Base-by-base conservation (phyloP, 208 protist genomes). In the Dictyostelium gargantuum region DNA sequence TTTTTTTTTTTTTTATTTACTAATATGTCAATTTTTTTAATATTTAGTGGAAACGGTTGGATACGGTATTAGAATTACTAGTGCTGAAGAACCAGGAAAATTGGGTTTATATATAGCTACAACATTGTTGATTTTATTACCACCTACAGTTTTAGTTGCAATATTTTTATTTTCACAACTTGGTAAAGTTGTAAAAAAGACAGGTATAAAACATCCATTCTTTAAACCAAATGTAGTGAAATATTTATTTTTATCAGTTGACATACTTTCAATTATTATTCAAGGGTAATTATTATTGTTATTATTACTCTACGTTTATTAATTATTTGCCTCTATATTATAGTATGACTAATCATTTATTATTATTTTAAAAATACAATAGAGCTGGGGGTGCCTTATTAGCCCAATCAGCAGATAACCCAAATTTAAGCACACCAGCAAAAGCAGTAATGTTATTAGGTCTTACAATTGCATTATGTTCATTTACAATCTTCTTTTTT, bases 101-200 rank as follows among this genome's bases (percentile, higher is more conserved):
- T 17, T 81, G 21, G 76, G 76, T 23, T 21, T 38, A 26, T 85
- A 74, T 44, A 74, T 85, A 32, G 38, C 42, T 26, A 74, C 80
- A 32, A 85, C 80, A 15, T 19, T 85, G 23, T 73, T 85, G 11
- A 85, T 85, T 56, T 54, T 85, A 46, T 74, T 85, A 58, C 80
- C 80, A 44, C 80, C 80, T 6, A 85, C 80, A 23, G 61, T 32
- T 5, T 50, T 74, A 9, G 80, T 61, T 26, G 29, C 77, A 6
- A 26, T 84, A 48, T 66, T 81, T 40, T 46, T 66, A 26, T 66
- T 66, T 48, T 32, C 44, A 23, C 44, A 80, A 61, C 32, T 80
- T 42, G 74, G 74, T 80, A 61, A 61, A 80, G 5, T 54, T 8
- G 66, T 81, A 52, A 81, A 81, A 81, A 63, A 38, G 21, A 81